Base-by-base conservation (phyloP, 2,329 filamentous ascomycete genomes). In the Verticillium nonalfalfae region DNA sequence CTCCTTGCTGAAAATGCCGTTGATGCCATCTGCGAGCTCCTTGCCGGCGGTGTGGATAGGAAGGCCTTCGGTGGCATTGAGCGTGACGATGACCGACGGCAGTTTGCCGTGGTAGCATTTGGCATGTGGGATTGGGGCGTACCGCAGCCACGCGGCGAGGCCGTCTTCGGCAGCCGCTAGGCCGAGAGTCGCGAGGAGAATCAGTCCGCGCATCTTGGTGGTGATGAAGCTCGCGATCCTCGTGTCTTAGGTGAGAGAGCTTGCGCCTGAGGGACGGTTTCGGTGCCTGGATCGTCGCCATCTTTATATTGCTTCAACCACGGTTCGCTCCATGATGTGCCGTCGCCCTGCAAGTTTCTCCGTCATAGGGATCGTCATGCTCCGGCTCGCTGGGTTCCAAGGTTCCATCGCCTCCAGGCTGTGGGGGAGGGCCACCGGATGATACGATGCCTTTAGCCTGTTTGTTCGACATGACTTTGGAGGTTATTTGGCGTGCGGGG, bases 71-170 rank as follows among this genome's bases (percentile, higher is more conserved):
- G 81, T 83, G 14, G 71, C 75, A 68, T 87, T 88, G 64, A 87
- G 75, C 3, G 78, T 74, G 39, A 85, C 70, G 59, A 89, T 80
- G 11, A 66, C 73, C 1, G 73, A 75, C 4, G 85, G 85, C 4
- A 83, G 67, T 2, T 64, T 65, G 40, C 73, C 73, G 45, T 73
- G 72, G 57, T 77, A 74, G 58, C 67, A 69, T 11, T 66, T 68
- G 21, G 68, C 63, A 10, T 66, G 60, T 11, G 73, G 64, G 18
- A 87, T 68, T 9, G 79, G 77, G 36, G 86, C 85, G 69, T 90
- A 90, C 57, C 87, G 81, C 60, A 90, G 72, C 87, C 87, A 90
- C 57, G 77, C 87, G 61, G 81, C 75, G 31, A 86, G 73, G 11
- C 87, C 87, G 68, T 84, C 81, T 67, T 90, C 87, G 45, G 85